These are phyloP conservation scores for Prunus salicina DNA, from an alignment of 306 rosid species.

Conservation along the genomic window DNA sequence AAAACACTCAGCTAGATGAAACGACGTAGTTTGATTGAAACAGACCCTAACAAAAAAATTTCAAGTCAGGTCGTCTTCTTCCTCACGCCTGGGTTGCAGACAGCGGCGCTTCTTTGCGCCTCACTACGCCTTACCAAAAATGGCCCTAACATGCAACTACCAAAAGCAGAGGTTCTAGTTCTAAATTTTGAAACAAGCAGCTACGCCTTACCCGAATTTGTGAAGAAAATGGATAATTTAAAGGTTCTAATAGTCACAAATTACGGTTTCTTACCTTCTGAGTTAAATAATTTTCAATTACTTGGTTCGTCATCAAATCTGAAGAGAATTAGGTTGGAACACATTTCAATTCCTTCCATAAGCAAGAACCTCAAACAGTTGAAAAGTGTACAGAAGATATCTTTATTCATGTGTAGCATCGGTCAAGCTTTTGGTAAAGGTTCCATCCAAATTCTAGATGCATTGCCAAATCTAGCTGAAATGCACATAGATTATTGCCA, in stretches of 20 bases:
- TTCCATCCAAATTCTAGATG: slow-evolving; percentile 19
- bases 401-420: slow-evolving; percentile 56
- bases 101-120: no score
- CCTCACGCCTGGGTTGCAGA: no score
- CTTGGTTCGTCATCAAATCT: slow-evolving; percentile 32
- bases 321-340: slow-evolving; percentile 50
- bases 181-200: slow-evolving; percentile 43
- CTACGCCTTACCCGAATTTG: slow-evolving; percentile 43
- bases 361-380: slow-evolving; percentile 16
- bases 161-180: slow-evolving; percentile 55
- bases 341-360: slow-evolving; percentile 36
- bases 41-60: no score
- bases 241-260: slow-evolving; percentile 49
- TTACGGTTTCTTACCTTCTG: slow-evolving; percentile 31
- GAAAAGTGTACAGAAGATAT: slow-evolving; percentile 41
- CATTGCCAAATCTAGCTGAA: slow-evolving; percentile 48
- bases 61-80: no score
- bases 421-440: slow-evolving; percentile 30
- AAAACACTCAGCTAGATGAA: no score
- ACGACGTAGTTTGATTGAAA: no score
- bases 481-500: slow-evolving; percentile 53
- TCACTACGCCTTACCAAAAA: no score
- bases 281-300: slow-evolving; percentile 32
- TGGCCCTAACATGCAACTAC: slow-evolving; percentile 47
- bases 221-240: slow-evolving; percentile 49